Percentiles rank a stretch among this genome's conserved stretches.
These are phyloP conservation scores for Chytriomyces sp. DNA, from an alignment of 192 early-diverging fungal genomes.

Conservation along the genomic window DNA sequence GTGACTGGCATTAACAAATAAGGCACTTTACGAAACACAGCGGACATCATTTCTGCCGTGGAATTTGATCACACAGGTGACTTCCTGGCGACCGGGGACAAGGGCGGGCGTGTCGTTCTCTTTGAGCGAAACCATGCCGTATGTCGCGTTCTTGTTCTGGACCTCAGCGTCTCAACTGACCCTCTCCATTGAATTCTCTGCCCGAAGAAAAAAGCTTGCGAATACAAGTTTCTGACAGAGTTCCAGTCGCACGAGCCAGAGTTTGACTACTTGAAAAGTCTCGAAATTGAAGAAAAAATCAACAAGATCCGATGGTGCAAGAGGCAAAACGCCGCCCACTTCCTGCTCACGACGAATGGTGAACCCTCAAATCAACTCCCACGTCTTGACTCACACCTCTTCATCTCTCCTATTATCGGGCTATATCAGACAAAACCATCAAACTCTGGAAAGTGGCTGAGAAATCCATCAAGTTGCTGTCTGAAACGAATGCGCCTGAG, in stretches of 20 bases:
- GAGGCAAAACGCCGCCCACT: slow-evolving; percentile 94
- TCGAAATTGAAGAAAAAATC: slow-evolving; percentile 99
- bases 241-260: slow-evolving; percentile 99
- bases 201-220: slow-evolving; percentile 95
- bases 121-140: slow-evolving; percentile 97
- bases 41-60: slow-evolving; percentile 98
- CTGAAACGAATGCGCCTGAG: slow-evolving; percentile 87
- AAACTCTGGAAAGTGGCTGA: slow-evolving; percentile 99
- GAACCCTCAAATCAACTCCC: neutral
- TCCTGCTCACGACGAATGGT: slow-evolving; percentile 97
- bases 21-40: slow-evolving; percentile 54
- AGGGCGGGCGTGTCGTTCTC: slow-evolving; percentile 96
- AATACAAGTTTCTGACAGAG: slow-evolving; percentile 99
- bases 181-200: neutral
- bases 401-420: neutral
- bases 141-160: slow-evolving; percentile 49
- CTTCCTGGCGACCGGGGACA: slow-evolving; percentile 96
- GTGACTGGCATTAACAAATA: neutral
- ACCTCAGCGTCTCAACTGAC: neutral
- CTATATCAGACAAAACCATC: slow-evolving; percentile 90
- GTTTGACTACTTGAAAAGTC: slow-evolving; percentile 98
- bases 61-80: slow-evolving; percentile 98
- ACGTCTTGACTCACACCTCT: neutral
- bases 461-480: slow-evolving; percentile 92
- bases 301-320: slow-evolving; percentile 99